A percentile compares a stretch with the other conserved stretches of the same genome.
These are phyloP conservation scores for Yarrowia bubula DNA, from an alignment of 805 yeast genomes.

Conservation along the genomic window DNA sequence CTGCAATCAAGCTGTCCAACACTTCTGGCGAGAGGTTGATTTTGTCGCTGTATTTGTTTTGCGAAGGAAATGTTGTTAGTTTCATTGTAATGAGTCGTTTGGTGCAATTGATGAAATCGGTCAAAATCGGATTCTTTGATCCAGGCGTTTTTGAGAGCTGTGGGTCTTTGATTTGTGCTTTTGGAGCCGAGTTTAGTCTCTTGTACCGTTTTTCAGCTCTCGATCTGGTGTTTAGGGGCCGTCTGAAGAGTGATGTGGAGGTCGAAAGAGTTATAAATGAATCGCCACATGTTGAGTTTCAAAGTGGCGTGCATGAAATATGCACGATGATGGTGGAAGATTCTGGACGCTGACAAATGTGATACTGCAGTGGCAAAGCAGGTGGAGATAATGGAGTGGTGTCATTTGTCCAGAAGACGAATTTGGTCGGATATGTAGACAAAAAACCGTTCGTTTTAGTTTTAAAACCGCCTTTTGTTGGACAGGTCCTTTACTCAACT, in stretches of 20 bases:
- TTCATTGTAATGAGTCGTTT: not conserved
- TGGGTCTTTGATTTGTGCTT: not conserved
- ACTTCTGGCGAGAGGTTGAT: constrained; percentile 37
- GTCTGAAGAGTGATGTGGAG: not conserved
- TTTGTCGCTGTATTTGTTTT: constrained; percentile 33
- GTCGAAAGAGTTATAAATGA: not conserved
- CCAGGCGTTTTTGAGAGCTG: not conserved
- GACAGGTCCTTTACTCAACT: too few species aligned
- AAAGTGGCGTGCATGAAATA: not conserved
- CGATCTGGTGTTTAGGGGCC: not conserved
- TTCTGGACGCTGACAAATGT: constrained; percentile 13
- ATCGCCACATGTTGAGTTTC: constrained; percentile 16
- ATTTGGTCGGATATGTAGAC: too few species aligned
- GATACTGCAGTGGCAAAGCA: not conserved
- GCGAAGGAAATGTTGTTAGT: not conserved
- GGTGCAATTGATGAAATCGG: not conserved
- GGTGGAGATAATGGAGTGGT: too few species aligned
- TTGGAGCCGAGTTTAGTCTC: too few species aligned
- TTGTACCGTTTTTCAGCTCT: too few species aligned
- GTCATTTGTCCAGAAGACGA: too few species aligned
- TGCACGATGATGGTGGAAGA: not conserved
- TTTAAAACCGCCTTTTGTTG: too few species aligned
- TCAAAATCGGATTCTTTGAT: too few species aligned
- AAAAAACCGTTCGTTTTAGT: too few species aligned
- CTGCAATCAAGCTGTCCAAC: constrained; percentile 34